Evolutionary conservation across 1,139 yeast species (phyloP), one percentile per base, ranked within the genome.

Genomic region (Magnusiomyces tetraspermus): DNA sequence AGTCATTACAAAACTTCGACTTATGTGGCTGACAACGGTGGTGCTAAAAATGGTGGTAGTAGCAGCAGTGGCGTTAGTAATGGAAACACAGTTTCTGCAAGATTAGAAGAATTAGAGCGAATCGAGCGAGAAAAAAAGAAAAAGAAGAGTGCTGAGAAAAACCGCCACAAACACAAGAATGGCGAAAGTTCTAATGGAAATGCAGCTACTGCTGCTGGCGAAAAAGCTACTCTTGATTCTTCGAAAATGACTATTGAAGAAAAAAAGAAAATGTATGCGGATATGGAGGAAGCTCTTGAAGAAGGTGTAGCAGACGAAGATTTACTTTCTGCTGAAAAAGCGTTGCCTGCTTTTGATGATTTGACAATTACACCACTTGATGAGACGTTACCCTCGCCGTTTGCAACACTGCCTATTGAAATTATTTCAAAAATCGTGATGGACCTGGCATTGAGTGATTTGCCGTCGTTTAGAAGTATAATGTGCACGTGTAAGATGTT

Each of bases 381-480:
- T 43, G 74, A 71, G 17, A 65, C 63, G 19, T 63, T 63, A 45
- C 82, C 83, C 0, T 74, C 84, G 30, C 78, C 82, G 0, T 65
- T 88, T 37, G 73, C 78, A 4, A 69, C 72, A 50, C 67, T 87
- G 4, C 87, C 94, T 0, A 74, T 77, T 55, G 96, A 88, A 61
- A 71, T 87, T 22, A 69, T 90, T 67, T 60, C 74, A 11, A 68
- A 73, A 30, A 75, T 89, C 3, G 68, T 85, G 50, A 76, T 77
- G 49, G 63, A 74, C 0, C 67, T 86, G n/a, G 71, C 85, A 1
- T 57, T 71, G 3, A 60, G 59, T 21, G 68, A 6, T 46, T 80
- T 89, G 1, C 82, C 82, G 48, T 72, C 86, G 2, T 87, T 95
- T 84, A 77, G 85, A 43, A 72, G 75, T 51, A 71, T 83, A 51